Percentiles rank a stretch among this genome's conserved stretches.
Evolutionary conservation across 108 stramenopile genomes (phyloP).

Genomic region (Licmophora abbreviata): DNA sequence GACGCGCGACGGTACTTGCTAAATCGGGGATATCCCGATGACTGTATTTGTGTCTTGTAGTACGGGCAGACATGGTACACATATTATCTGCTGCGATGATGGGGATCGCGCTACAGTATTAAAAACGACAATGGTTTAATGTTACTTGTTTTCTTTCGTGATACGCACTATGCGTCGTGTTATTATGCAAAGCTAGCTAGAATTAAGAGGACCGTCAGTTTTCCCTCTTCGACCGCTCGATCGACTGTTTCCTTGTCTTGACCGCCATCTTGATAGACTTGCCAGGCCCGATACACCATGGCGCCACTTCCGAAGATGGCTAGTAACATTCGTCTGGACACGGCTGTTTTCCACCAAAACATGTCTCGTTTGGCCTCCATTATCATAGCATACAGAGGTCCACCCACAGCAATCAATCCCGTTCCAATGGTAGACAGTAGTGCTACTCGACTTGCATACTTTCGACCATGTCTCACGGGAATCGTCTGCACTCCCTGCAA

Average conservation of each 20-base stretch:
- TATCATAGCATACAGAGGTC: background rate
- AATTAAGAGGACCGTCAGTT: constrained; percentile 15
- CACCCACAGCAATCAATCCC: background rate
- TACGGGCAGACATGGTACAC: too few relatives aligned
- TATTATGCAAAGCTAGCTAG: constrained; percentile 28
- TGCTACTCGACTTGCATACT: constrained; percentile 30
- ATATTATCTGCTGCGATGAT: too few relatives aligned
- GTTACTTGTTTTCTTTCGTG: too few relatives aligned
- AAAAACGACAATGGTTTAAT: too few relatives aligned
- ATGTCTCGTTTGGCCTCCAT: background rate
- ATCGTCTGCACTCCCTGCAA: constrained; percentile 41
- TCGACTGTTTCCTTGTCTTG: constrained; percentile 6
- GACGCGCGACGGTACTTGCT: constrained; percentile 43
- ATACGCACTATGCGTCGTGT: too few relatives aligned
- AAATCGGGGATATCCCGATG: constrained; percentile 58
- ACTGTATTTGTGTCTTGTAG: constrained; percentile 56
- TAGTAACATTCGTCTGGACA: constrained; percentile 1
- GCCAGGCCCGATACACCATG: constrained; percentile 14
- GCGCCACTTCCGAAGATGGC: constrained; percentile 10
- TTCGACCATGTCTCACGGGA: constrained; percentile 52
- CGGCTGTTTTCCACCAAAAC: too few relatives aligned
- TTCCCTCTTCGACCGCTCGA: constrained; percentile 20
- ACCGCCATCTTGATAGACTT: constrained; percentile 18
- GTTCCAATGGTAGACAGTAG: constrained; percentile 4
- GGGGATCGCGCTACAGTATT: too few relatives aligned